These are phyloP conservation scores for Podospora sp. DNA, from an alignment of 495 filamentous ascomycete species.

Conservation along the genomic window DNA sequence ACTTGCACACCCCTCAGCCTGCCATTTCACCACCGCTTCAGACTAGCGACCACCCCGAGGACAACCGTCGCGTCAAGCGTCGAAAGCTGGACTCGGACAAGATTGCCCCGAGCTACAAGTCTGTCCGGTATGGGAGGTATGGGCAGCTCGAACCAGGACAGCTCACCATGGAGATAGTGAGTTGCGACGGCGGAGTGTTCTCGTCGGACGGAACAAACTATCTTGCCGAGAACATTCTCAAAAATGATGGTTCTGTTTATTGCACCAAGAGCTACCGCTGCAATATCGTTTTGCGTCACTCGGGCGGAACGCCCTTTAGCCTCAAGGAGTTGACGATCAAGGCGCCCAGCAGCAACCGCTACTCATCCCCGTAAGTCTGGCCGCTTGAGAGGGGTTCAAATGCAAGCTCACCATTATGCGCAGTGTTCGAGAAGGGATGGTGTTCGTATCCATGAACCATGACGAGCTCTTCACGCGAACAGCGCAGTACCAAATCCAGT, in stretches of 20 bases:
- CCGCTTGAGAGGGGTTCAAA: conserved; percentile 5
- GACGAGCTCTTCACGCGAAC: conserved; percentile 75
- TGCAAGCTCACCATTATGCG: conserved; percentile 29
- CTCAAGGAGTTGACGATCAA: conserved; percentile 86
- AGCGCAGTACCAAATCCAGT: conserved; percentile 75
- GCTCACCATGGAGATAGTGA: conserved; percentile 81
- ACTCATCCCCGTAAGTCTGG: conserved; percentile 77
- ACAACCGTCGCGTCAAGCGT: conserved; percentile 64
- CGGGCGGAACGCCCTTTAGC: conserved; percentile 74
- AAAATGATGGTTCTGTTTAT: conserved; percentile 81
- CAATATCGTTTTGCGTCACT: conserved; percentile 81
- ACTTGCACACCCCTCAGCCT: conserved; percentile 42
- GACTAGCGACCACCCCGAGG: conserved; percentile 41
- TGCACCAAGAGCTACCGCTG: conserved; percentile 82
- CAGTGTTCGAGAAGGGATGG: conserved; percentile 90
- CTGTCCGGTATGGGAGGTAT: conserved; percentile 75
- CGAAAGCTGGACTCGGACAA: conserved; percentile 72
- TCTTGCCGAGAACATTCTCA: conserved; percentile 77
- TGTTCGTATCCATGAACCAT: conserved; percentile 84
- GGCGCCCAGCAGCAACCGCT: conserved; percentile 71
- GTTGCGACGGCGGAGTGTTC: conserved; percentile 76
- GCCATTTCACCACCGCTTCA: conserved; percentile 38
- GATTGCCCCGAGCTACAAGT: conserved; percentile 51
- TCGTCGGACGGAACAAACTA: conserved; percentile 62
- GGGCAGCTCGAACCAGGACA: conserved; percentile 81